A percentile compares a stretch with the other conserved stretches of the same genome.
Evolutionary conservation across 129 eudicot species (phyloP).

Genomic region (Ambrosia artemisiifolia): DNA sequence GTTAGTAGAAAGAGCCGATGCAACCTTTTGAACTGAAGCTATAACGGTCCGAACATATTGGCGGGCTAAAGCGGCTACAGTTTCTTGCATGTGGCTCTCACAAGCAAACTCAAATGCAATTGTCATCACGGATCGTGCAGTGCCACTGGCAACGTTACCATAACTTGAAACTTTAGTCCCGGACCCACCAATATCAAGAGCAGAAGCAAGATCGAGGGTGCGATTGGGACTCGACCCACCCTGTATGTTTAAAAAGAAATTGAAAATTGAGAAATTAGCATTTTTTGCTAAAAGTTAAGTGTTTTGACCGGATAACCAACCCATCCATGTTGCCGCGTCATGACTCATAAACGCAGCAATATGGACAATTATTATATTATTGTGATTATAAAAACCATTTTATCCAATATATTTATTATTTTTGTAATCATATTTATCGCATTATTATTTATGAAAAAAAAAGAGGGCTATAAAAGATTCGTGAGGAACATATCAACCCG

Average conservation of each 20-base stretch:
- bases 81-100: constrained; percentile 95
- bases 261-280: background rate
- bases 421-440: no score
- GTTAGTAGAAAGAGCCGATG: constrained; percentile 78
- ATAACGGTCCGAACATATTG: constrained; percentile 85
- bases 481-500: background rate
- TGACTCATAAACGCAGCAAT: background rate
- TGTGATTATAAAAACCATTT: background rate
- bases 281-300: background rate
- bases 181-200: constrained; percentile 73
- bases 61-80: constrained; percentile 81
- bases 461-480: background rate
- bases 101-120: constrained; percentile 90
- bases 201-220: constrained; percentile 93
- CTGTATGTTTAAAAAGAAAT: constrained; percentile 27
- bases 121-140: constrained; percentile 75
- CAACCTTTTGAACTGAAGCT: constrained; percentile 89
- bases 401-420: background rate
- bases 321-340: background rate
- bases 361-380: no score
- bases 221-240: constrained; percentile 80
- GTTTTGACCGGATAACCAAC: background rate
- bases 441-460: background rate
- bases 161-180: constrained; percentile 46
- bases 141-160: constrained; percentile 31